phyloP scores from a whole-genome alignment of 164 flowering plant species.

The Houttuynia cordata region DNA sequence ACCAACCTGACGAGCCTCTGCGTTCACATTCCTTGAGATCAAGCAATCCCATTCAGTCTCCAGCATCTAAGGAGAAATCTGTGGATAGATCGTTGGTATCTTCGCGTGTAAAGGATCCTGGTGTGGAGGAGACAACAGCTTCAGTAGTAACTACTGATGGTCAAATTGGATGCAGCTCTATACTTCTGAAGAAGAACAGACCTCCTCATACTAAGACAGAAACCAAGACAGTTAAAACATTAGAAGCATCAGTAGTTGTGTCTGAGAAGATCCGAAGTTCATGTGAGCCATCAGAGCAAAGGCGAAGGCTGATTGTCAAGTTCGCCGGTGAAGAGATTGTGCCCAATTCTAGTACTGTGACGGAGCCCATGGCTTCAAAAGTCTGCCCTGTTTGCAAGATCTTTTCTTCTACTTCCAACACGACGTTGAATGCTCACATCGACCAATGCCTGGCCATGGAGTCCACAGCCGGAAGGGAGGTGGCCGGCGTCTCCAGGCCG shows the following conservation, averaged over 20 bases:
- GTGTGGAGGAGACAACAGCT: conserved; percentile 1
- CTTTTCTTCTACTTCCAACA: conserved; percentile 80
- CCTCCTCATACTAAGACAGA: neutral
- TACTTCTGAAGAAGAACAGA: neutral
- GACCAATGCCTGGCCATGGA: conserved; percentile 80
- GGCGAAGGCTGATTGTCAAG: conserved; percentile 9
- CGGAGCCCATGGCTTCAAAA: conserved; percentile 70
- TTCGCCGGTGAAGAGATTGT: conserved; percentile 28
- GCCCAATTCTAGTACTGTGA: conserved; percentile 15
- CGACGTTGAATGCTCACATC: conserved; percentile 95
- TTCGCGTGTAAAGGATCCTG: neutral
- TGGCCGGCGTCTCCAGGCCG: conserved; percentile 25
- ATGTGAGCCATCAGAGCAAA: conserved; percentile 3
- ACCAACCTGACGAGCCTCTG: neutral
- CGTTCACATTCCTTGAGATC: neutral
- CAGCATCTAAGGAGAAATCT: neutral
- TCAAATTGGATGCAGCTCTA: neutral
- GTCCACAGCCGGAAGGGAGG: conserved; percentile 32
- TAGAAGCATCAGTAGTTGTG: conserved; percentile 1
- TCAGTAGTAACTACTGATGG: neutral
- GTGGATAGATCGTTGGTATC: neutral
- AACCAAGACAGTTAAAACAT: neutral
- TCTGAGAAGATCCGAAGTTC: neutral
- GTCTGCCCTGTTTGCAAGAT: conserved; percentile 89
- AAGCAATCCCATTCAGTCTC: neutral